Base-by-base conservation (phyloP, 768 basidiomycete species). In the Psilocybe sp. region DNA sequence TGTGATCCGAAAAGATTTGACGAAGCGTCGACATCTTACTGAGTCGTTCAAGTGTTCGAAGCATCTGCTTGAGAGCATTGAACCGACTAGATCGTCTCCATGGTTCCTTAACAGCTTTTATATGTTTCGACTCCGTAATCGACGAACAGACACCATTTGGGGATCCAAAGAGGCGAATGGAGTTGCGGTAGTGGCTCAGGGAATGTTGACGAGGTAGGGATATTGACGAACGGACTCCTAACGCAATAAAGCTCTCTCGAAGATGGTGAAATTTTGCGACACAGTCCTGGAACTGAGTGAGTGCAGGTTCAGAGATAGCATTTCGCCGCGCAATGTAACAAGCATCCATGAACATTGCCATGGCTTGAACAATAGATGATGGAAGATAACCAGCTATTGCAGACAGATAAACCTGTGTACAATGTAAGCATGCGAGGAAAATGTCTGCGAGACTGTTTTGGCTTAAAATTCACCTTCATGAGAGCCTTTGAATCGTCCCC, bases 11-110 rank as follows among this genome's bases (percentile, higher is more conserved):
- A 37, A 57, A 33, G 23, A 34, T 13, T 15, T 19, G 41, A 1
- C 43, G 44, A 7, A 59, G 40, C n/a, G 60, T 58, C 1, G 53
- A 55, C 1, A 70, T 49, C 51, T 70, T 67, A 20, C 65, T 62
- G 1, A 65, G 31, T n/a, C 58, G 46, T 4, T 49, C 41, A 41
- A 65, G 63, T 2, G 56, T 64, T 0, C 36, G 43, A 1, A 71
- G 60, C 68, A 70, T 72, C 47, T 70, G 69, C 0, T 20, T 32
- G 4, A 72, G 59, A 0, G 69, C 61, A 2, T 66, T 53, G 38
- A 52, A 62, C 0, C 46, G 57, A 48, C 44, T 70, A 4, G 64
- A 67, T 4, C 60, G 53, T 2, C 61, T 49, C 67, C 64, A 69
- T 0, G 65, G 68, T 16, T 66, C 50, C 49, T 69, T 69, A 8